These are phyloP conservation scores for Boletus rubescentipes DNA, from an alignment of 768 basidiomycete genomes.

Conservation along the genomic window DNA sequence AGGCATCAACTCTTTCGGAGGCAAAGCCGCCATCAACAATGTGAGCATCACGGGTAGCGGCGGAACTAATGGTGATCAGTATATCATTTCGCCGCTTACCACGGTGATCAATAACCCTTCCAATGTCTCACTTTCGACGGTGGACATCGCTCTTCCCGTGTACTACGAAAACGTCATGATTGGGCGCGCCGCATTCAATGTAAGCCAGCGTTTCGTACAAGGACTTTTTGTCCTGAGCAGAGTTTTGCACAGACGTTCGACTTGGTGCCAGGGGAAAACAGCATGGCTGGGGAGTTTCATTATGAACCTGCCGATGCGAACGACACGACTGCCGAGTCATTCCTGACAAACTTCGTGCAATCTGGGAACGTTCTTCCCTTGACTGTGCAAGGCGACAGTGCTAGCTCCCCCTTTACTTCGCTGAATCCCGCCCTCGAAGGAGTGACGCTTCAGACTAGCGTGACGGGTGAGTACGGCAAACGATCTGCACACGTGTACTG, in stretches of 20 bases:
- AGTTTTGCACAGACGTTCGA: slow-evolving; percentile 45
- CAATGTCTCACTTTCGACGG: slow-evolving; percentile 61
- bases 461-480: slow-evolving; percentile 41
- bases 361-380: slow-evolving; percentile 46
- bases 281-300: slow-evolving; percentile 57
- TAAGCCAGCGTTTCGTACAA: slow-evolving; percentile 30
- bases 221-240: not conserved
- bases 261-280: slow-evolving; percentile 58
- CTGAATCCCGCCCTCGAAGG: slow-evolving; percentile 55
- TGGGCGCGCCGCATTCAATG: slow-evolving; percentile 58
- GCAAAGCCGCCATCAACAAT: slow-evolving; percentile 50
- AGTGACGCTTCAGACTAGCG: slow-evolving; percentile 47
- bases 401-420: slow-evolving; percentile 62
- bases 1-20: slow-evolving; percentile 64
- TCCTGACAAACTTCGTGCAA: slow-evolving; percentile 61
- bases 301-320: slow-evolving; percentile 66
- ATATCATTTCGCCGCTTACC: slow-evolving; percentile 55
- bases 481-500: not conserved
- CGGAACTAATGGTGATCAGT: slow-evolving; percentile 58
- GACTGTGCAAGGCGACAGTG: slow-evolving; percentile 56
- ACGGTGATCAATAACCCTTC: slow-evolving; percentile 65
- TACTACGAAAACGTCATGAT: slow-evolving; percentile 54
- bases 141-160: slow-evolving; percentile 57
- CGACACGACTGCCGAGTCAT: slow-evolving; percentile 60
- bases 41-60: slow-evolving; percentile 66